Evolutionary conservation across 345 rosid genomes (phyloP).

Genomic region (Rhizophora mangle): DNA sequence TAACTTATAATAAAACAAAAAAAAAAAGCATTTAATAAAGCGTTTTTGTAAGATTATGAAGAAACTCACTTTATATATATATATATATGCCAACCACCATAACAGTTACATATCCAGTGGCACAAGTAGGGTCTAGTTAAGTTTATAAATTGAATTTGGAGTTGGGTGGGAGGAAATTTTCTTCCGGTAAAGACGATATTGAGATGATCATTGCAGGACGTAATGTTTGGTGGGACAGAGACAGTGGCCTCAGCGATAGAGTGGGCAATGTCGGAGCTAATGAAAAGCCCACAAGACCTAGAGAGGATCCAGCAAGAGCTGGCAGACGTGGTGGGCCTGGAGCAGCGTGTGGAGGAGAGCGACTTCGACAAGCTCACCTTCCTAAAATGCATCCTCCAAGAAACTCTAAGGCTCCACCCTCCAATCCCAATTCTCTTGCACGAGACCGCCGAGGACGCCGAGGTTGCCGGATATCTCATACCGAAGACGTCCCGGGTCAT

Average conservation of each 20-base stretch:
- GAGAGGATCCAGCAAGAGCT: conserved; percentile 69
- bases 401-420: conserved; percentile 83
- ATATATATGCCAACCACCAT: no score
- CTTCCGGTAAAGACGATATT: not conserved
- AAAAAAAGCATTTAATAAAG: no score
- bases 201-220: conserved; percentile 47
- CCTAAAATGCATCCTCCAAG: conserved; percentile 65
- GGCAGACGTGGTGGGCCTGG: conserved; percentile 68
- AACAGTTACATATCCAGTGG: no score
- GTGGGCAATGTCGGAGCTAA: conserved; percentile 78
- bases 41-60: no score
- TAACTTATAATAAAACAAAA: no score
- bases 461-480: conserved; percentile 55
- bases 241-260: conserved; percentile 95
- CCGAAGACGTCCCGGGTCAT: conserved; percentile 68
- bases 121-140: no score
- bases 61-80: no score
- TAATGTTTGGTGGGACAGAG: conserved; percentile 98
- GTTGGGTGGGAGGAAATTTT: no score
- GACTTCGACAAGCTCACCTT: conserved; percentile 62
- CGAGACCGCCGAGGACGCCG: conserved; percentile 66
- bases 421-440: conserved; percentile 95
- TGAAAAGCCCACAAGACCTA: conserved; percentile 64
- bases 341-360: conserved; percentile 64
- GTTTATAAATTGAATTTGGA: no score